phyloP scores from a whole-genome alignment of 164 flowering plant species.

The Santalum album region DNA sequence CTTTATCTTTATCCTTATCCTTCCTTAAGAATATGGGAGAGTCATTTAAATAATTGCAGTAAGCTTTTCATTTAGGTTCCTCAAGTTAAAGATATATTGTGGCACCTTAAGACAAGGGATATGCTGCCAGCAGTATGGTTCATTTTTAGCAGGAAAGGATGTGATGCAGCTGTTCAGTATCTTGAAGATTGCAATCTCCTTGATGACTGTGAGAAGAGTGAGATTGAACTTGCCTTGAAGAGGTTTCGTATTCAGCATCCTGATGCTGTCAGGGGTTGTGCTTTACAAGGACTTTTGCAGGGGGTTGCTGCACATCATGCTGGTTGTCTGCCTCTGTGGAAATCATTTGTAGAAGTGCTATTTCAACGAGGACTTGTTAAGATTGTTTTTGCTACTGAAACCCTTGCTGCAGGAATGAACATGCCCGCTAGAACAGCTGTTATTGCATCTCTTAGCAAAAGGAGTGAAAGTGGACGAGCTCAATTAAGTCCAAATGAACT shows the following conservation, averaged over 20 bases:
- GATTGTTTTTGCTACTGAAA: constrained; percentile 95
- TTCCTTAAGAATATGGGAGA: background rate
- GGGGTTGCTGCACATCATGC: constrained; percentile 99
- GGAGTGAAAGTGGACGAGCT: constrained; percentile 57
- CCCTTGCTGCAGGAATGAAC: constrained; percentile 96
- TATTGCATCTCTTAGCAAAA: constrained; percentile 76
- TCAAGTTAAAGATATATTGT: constrained; percentile 70
- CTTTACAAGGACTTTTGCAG: constrained; percentile 69
- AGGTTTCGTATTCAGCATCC: constrained; percentile 68
- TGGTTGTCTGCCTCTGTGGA: constrained; percentile 93
- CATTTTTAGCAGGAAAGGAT: constrained; percentile 92
- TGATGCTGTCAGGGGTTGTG: constrained; percentile 81
- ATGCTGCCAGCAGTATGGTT: constrained; percentile 99
- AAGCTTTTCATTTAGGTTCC: constrained; percentile 54
- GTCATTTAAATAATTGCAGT: constrained; percentile 1
- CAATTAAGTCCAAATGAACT: constrained; percentile 74
- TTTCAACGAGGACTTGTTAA: constrained; percentile 84
- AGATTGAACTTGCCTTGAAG: constrained; percentile 80
- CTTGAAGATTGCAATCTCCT: constrained; percentile 63
- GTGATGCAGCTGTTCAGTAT: constrained; percentile 94
- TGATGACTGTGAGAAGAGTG: constrained; percentile 73
- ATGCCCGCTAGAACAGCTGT: constrained; percentile 99
- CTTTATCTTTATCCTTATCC: background rate
- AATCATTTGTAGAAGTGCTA: constrained; percentile 85
- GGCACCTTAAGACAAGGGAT: constrained; percentile 66